Base-by-base conservation (phyloP, 352 stramenopile genomes). In the Aphanomyces euteiches region DNA sequence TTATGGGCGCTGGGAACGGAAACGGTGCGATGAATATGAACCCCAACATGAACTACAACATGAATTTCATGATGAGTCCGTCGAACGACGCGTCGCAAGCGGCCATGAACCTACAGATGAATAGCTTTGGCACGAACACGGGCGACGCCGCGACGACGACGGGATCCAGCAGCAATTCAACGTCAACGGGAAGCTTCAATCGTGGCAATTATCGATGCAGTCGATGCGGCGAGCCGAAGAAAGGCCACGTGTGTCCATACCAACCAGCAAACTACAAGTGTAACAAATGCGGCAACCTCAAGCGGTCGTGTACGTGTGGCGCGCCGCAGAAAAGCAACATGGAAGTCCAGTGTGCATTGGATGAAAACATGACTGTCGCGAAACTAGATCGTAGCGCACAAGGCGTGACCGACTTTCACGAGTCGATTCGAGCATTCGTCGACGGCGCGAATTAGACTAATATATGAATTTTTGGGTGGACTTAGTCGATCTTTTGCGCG, bases 161-260 rank as follows among this genome's bases (percentile, higher is more conserved):
- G 21, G 50, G 50, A 10, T 38, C n/a, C 50, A 41, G 15, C 50
- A 37, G 17, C 19, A 61, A 61, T 37, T 41, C 54, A 28, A 39
- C 7, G 17, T 12, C 19, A 7, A 39, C 10, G 17, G 37, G 54
- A 19, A 61, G 43, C 59, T 68, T 73, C 60, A 92, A 94, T 70
- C 87, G 87, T 57, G 87, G 87, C 74, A 94, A 94, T 74, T 94
- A 94, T 63, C 83, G 87, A 38, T 94, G 87, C 75, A 92, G 83
- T 5, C 15, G 91, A 82, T 94, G 87, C 74, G 87, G 87, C 36
- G 87, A 93, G 67, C 87, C 87, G 3, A 94, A 94, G 78, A 94
- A 92, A 68, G 87, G 87, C 7, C 87, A 94, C 60, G 87, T 94
- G 59, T 94, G 87, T 74, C 85, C 87, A 5, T 77, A 92, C 21